Evolutionary conservation across 2,329 filamentous ascomycete species (phyloP).

Genomic region (Alternaria alternata): DNA sequence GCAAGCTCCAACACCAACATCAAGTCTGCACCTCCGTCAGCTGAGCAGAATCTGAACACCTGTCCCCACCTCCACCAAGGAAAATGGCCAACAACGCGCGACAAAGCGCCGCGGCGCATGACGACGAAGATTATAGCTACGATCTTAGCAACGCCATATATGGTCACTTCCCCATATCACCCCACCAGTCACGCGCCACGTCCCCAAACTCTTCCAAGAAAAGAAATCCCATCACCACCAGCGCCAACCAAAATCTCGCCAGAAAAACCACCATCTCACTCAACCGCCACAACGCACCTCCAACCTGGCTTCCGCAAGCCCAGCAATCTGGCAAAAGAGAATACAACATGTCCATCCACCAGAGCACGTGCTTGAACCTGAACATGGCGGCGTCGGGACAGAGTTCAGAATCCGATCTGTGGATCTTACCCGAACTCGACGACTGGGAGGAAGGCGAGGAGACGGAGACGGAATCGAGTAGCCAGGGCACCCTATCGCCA

Average conservation of each 20-base stretch:
- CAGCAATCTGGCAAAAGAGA: constrained; percentile 3
- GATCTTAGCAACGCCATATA: constrained; percentile 28
- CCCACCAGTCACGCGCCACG: constrained; percentile 18
- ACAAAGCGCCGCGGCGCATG: constrained; percentile 26
- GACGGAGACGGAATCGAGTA: background rate
- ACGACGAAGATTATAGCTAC: constrained; percentile 20
- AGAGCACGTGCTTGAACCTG: constrained; percentile 38
- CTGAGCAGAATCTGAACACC: constrained; percentile 8
- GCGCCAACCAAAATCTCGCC: constrained; percentile 7
- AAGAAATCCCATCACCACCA: constrained; percentile 9
- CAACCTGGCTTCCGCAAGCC: constrained; percentile 26
- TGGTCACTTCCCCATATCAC: constrained; percentile 23
- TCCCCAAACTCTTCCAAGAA: constrained; percentile 20
- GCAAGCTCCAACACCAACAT: constrained; percentile 11
- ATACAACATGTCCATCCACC: constrained; percentile 25
- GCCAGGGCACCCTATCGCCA: background rate
- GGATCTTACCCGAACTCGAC: constrained; percentile 45
- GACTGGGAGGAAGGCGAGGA: constrained; percentile 37
- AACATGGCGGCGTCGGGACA: constrained; percentile 10
- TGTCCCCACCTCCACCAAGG: background rate
- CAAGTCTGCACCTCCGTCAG: background rate
- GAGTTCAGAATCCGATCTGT: constrained; percentile 37
- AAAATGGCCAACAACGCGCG: background rate
- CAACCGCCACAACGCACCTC: constrained; percentile 3
- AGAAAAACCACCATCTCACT: no score